A percentile compares a stretch with the other conserved stretches of the same genome.
Conservation (phyloP, 441 rosid genomes). For the Cnidoscolus chayamansa region DNA sequence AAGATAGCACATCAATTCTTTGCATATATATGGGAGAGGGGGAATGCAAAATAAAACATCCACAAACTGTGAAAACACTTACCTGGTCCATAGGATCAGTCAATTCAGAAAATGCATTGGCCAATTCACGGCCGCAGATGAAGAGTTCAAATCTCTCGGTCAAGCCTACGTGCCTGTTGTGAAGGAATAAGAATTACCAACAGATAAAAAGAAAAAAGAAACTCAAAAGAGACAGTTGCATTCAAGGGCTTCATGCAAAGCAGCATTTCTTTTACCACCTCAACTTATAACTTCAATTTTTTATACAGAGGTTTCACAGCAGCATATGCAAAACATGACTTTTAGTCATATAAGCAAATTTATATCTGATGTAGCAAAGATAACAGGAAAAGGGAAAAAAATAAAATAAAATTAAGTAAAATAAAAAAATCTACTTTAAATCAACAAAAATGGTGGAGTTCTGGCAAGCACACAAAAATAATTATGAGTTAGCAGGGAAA, state of each 20-base stretch:
- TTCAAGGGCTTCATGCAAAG: not conserved
- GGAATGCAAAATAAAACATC: too few relatives aligned
- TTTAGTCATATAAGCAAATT: not conserved
- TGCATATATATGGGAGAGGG: too few relatives aligned
- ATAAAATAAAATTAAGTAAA: too few relatives aligned
- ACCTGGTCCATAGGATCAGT: conserved; percentile 97
- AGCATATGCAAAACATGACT: not conserved
- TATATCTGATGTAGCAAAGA: not conserved
- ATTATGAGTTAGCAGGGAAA: not conserved
- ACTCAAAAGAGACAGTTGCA: conserved; percentile 2
- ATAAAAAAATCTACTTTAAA: too few relatives aligned
- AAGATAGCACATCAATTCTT: too few relatives aligned
- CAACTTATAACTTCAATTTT: not conserved
- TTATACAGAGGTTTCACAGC: not conserved
- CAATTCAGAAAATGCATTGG: conserved; percentile 91
- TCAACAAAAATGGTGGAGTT: not conserved
- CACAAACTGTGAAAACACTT: conserved; percentile 9
- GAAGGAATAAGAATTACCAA: conserved; percentile 13
- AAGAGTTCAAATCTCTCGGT: conserved; percentile 96
- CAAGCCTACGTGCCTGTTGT: conserved; percentile 54
- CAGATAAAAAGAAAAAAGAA: not conserved
- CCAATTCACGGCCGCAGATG: conserved; percentile 92
- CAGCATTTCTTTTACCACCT: not conserved
- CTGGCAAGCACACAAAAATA: too few relatives aligned
- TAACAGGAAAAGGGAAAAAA: not conserved